phyloP scores from a whole-genome alignment of 495 filamentous ascomycete genomes.

The Aspergillus nanangensis region DNA sequence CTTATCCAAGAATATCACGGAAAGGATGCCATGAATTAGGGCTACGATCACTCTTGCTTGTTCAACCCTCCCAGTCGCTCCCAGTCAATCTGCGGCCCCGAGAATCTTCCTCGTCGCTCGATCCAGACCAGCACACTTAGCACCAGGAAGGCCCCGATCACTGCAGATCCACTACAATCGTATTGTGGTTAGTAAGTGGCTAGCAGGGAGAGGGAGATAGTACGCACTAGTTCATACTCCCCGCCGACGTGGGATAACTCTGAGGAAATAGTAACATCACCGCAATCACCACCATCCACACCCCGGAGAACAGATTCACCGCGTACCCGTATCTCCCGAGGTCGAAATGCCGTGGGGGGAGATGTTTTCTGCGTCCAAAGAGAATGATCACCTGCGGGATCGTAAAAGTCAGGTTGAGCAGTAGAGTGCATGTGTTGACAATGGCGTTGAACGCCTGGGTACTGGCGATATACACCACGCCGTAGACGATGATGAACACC shows the following conservation, averaged over 20 bases:
- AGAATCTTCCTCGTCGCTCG: constrained; percentile 15
- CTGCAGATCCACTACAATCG: constrained; percentile 8
- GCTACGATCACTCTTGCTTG: background rate
- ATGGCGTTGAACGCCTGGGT: constrained; percentile 38
- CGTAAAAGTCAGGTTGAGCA: constrained; percentile 33
- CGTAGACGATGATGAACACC: constrained; percentile 27
- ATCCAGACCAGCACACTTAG: constrained; percentile 22
- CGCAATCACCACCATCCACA: constrained; percentile 21
- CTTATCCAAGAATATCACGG: no score
- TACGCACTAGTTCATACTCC: constrained; percentile 34
- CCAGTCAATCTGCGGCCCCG: constrained; percentile 27
- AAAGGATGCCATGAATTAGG: no score
- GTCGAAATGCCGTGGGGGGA: constrained; percentile 22
- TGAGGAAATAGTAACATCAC: constrained; percentile 31
- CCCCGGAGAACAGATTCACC: constrained; percentile 26
- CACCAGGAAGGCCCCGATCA: constrained; percentile 21
- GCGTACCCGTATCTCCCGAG: constrained; percentile 24
- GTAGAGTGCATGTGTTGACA: constrained; percentile 33
- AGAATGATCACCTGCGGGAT: constrained; percentile 31
- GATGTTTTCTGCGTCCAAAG: constrained; percentile 17
- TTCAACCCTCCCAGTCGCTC: constrained; percentile 7
- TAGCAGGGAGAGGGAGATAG: background rate
- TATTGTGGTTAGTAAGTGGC: background rate
- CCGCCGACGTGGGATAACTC: constrained; percentile 16
- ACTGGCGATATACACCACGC: constrained; percentile 34